Evolutionary conservation across 371 early-diverging fungal genomes (phyloP).

Genomic region (Rhizomucor pusillus): DNA sequence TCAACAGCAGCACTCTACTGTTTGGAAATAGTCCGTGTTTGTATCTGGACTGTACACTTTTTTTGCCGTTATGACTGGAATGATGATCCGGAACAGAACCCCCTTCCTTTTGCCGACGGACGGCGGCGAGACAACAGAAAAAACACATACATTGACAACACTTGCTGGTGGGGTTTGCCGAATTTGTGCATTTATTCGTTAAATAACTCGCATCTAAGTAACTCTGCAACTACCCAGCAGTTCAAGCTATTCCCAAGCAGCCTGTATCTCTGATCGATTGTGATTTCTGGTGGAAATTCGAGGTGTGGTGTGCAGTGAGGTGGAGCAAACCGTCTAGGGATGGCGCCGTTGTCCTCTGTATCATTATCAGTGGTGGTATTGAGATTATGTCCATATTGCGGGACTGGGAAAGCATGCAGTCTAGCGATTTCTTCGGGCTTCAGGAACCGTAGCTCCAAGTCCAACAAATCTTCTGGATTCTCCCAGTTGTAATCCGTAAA

Average conservation of each 20-base stretch:
- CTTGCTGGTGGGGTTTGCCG: too few species aligned
- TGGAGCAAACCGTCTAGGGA: conserved; percentile 9
- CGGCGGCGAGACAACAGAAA: background rate
- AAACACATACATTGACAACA: too few species aligned
- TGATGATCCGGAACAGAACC: background rate
- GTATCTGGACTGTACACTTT: conserved; percentile 2
- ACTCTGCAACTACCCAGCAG: conserved; percentile 67
- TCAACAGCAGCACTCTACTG: too few species aligned
- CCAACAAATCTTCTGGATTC: conserved; percentile 43
- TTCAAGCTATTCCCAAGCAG: conserved; percentile 77
- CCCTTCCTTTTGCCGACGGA: background rate
- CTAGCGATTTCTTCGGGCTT: conserved; percentile 75
- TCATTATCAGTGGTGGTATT: background rate
- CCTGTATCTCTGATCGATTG: conserved; percentile 58
- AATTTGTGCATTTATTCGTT: background rate
- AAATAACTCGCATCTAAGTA: conserved; percentile 46
- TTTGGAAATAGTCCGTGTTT: background rate
- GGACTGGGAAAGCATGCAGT: conserved; percentile 73
- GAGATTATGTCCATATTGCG: conserved; percentile 8
- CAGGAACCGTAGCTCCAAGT: conserved; percentile 71
- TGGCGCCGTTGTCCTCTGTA: background rate
- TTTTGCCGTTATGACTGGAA: background rate
- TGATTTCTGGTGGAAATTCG: conserved; percentile 52
- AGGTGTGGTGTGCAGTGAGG: conserved; percentile 26
- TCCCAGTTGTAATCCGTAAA: conserved; percentile 45